Evolutionary conservation across 805 yeast species (phyloP).

Genomic region (Ogataea naganishii): DNA sequence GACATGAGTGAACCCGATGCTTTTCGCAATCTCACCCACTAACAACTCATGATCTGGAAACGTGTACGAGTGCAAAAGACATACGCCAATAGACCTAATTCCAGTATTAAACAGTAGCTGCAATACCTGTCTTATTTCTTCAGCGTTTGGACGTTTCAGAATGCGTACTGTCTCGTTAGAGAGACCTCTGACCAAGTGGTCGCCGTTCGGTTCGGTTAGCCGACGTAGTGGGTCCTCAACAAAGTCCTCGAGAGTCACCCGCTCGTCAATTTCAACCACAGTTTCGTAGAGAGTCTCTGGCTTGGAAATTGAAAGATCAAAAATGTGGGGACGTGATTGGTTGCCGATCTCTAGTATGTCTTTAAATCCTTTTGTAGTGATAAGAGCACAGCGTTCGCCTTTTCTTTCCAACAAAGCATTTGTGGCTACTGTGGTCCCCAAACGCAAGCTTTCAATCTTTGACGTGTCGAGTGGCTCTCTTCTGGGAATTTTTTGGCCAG

Average conservation of each 20-base stretch:
- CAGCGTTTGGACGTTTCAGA: slow-evolving; percentile 39
- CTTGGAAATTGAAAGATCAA: slow-evolving; percentile 69
- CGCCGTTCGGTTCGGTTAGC: slow-evolving; percentile 18
- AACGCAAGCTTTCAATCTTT: slow-evolving; percentile 57
- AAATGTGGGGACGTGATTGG: slow-evolving; percentile 85
- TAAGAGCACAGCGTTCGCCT: slow-evolving; percentile 79
- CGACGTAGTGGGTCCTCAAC: slow-evolving; percentile 57
- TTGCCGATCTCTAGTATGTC: slow-evolving; percentile 82
- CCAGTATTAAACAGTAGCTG: slow-evolving; percentile 44
- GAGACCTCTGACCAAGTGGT: slow-evolving; percentile 40
- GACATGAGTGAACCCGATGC: slow-evolving; percentile 60
- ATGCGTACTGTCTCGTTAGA: slow-evolving; percentile 64
- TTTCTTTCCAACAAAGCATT: slow-evolving; percentile 89
- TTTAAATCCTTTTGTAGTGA: slow-evolving; percentile 83
- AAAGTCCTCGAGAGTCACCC: slow-evolving; percentile 78
- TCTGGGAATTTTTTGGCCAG: slow-evolving; percentile 47
- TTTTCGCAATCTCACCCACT: slow-evolving; percentile 50
- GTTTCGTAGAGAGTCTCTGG: slow-evolving; percentile 63
- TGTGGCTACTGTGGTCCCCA: slow-evolving; percentile 96
- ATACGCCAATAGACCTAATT: slow-evolving; percentile 60
- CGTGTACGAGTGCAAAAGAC: slow-evolving; percentile 66
- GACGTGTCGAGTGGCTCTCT: slow-evolving; percentile 53
- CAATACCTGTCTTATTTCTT: slow-evolving; percentile 33
- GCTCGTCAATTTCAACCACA: slow-evolving; percentile 82
- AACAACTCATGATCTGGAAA: slow-evolving; percentile 59